Evolutionary conservation across 2,329 filamentous ascomycete genomes (phyloP).

Genomic region (Colletotrichum orchidophilum): DNA sequence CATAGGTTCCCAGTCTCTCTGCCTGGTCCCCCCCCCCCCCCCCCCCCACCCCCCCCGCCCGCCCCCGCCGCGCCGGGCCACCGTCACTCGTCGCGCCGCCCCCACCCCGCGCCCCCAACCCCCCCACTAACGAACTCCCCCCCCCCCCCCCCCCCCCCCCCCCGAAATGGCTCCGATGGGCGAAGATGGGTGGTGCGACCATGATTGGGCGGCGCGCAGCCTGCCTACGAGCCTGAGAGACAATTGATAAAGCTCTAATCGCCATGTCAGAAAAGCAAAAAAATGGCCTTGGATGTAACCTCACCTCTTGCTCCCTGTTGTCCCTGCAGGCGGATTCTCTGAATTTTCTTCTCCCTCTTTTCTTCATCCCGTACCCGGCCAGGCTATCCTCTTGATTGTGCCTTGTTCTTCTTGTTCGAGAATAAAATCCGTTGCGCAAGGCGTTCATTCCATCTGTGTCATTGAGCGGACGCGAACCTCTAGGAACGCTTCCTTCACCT

Average conservation of each 20-base stretch:
- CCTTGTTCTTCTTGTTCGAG: neutral
- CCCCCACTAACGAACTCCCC: too few species aligned
- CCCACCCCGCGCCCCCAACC: too few species aligned
- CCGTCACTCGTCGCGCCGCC: too few species aligned
- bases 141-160: too few species aligned
- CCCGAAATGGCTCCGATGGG: constrained; percentile 27
- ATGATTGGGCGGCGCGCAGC: neutral
- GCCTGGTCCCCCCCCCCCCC: too few species aligned
- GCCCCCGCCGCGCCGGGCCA: too few species aligned
- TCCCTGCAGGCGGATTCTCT: neutral
- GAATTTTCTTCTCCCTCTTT: neutral
- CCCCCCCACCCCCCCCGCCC: too few species aligned
- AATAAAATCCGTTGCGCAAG: neutral
- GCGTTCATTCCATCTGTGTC: constrained; percentile 1
- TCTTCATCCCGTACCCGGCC: neutral
- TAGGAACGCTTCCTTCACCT: neutral
- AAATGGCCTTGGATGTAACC: constrained; percentile 17
- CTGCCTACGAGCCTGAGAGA: neutral
- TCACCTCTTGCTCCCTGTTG: neutral
- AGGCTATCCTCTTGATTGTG: neutral
- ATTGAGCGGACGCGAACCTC: neutral
- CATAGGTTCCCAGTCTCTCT: neutral
- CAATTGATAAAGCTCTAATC: neutral
- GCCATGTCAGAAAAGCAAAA: constrained; percentile 22
- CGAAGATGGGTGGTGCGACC: constrained; percentile 6